Percentiles rank a stretch among this genome's conserved stretches.
phyloP scores from a whole-genome alignment of 1,139 yeast species.

The Geotrichum phurueaensis region DNA sequence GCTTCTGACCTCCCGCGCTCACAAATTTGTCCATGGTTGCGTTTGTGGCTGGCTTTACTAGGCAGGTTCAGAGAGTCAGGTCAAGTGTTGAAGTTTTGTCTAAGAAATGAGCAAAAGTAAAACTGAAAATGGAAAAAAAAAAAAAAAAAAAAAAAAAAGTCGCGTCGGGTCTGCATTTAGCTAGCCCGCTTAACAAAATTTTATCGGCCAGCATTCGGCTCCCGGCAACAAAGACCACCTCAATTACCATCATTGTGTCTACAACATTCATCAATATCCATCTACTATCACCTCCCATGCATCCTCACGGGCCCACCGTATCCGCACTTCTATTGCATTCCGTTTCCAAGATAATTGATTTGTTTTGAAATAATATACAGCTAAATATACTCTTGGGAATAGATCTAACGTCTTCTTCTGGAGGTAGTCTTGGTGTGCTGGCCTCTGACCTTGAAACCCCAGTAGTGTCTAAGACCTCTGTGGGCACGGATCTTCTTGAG shows the following conservation, averaged over 20 bases:
- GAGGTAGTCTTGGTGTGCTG: slow-evolving; percentile 99
- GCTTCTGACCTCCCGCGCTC: neutral
- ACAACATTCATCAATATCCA: neutral
- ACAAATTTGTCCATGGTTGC: neutral
- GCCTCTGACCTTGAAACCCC: slow-evolving; percentile 94
- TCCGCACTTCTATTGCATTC: neutral
- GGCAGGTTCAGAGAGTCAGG: neutral
- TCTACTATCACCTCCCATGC: neutral
- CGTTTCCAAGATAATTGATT: neutral
- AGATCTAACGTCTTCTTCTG: slow-evolving; percentile 62
- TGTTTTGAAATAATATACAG: neutral
- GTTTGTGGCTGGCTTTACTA: neutral
- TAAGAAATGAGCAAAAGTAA: no score
- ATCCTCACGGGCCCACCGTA: neutral
- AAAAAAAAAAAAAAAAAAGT: no score
- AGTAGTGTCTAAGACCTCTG: slow-evolving; percentile 99
- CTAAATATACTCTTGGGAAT: neutral
- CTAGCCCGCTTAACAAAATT: neutral
- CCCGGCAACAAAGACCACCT: no score
- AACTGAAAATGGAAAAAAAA: no score
- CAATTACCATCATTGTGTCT: neutral
- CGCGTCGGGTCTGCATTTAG: neutral
- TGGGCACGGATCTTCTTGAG: slow-evolving; percentile 99
- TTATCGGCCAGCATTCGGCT: neutral
- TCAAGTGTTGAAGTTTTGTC: neutral